These are phyloP conservation scores for Huntiella moniliformis DNA, from an alignment of 2,329 filamentous ascomycete genomes.

Conservation along the genomic window DNA sequence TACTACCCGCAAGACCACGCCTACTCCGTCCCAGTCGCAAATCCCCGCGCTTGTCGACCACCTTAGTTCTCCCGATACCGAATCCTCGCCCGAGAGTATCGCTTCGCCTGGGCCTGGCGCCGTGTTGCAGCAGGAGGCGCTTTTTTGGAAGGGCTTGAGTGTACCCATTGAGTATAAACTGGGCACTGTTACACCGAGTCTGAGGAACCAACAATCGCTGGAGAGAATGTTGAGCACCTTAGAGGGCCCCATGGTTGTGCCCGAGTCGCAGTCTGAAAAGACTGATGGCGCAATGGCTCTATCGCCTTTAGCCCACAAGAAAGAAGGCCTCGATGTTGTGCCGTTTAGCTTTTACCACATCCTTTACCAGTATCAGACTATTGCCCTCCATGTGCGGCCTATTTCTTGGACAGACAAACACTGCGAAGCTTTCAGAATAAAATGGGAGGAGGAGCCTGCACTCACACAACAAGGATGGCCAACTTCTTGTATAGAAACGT, in stretches of 20 bases:
- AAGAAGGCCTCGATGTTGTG: not conserved
- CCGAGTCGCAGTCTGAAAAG: no score
- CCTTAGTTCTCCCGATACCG: not conserved
- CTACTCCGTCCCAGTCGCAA: not conserved
- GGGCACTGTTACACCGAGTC: not conserved
- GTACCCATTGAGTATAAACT: conserved; percentile 1
- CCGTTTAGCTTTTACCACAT: conserved; percentile 8
- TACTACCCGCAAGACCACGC: not conserved
- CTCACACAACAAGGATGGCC: not conserved
- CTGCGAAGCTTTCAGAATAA: conserved; percentile 26
- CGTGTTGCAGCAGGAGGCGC: not conserved
- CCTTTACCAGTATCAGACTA: conserved; percentile 8
- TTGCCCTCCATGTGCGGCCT: conserved; percentile 31
- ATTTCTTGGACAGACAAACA: conserved; percentile 39
- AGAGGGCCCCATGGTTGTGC: not conserved
- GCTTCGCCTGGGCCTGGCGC: not conserved
- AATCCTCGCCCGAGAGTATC: not conserved
- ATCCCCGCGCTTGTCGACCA: not conserved
- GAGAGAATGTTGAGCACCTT: not conserved
- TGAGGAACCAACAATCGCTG: not conserved
- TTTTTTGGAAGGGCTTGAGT: not conserved
- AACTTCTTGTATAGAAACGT: not conserved
- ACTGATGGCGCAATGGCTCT: no score
- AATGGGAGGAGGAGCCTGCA: conserved; percentile 21
- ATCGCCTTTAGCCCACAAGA: no score